Base-by-base conservation (phyloP, 805 yeast species). In the Barnettozyma sp. region DNA sequence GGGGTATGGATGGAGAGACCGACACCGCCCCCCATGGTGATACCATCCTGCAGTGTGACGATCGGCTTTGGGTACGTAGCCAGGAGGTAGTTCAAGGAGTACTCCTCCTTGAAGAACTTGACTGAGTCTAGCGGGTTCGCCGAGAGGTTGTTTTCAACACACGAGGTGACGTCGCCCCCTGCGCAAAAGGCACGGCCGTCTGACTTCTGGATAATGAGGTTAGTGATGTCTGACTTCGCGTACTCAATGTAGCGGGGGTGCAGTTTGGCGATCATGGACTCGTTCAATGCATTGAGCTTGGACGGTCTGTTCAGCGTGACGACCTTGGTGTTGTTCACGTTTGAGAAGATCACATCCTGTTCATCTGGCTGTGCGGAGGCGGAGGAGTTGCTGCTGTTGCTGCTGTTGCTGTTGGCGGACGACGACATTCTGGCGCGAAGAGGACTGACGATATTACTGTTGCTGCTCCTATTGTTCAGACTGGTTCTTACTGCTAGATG, bases 1-100 rank as follows among this genome's bases (percentile, higher is more conserved):
- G 96, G 90, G 10, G 85, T 80, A 60, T 92, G 97, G 27, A 85
- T 81, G 1, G 90, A 70, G 30, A 92, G 64, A 5, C 98, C 97
- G 29, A 87, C 95, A 49, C 97, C 97, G 35, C 97, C 97, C 37
- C 97, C 98, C 95, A 92, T 86, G 19, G 90, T 85, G 49, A 90
- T 84, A 16, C 97, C 97, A 54, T 92, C 80, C 76, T 82, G 79
- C 25, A 86, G 52, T 0, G 94, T 68, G n/a, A 92, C 78, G 41
- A 83, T 70, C 2, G 97, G 97, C 64, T 87, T 90, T 40, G 78
- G 65, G 49, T 76, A 87, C n/a, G 90, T 78, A 8, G 94, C 79
- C 41, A 88, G 66, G 34, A 80, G 63, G 52, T 78, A 82, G 65
- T 92, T 78, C 52, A 92, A 63, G 42, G 79, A 75, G 63, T 92